Base-by-base conservation (phyloP, 768 basidiomycete genomes). In the Hypsizygus marmoreus region DNA sequence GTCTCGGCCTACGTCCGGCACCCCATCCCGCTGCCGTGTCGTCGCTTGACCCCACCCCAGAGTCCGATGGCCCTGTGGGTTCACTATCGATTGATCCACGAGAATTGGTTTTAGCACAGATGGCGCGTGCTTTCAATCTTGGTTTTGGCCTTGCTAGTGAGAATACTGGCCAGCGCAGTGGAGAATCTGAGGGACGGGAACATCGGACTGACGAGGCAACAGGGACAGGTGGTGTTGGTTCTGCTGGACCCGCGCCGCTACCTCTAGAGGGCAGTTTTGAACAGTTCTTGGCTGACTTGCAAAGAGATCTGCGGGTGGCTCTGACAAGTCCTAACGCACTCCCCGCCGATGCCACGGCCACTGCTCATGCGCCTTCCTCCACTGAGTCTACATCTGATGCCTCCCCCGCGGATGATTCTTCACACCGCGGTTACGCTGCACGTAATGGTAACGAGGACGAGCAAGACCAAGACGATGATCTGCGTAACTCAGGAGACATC, bases 81-180 rank as follows among this genome's bases (percentile, higher is more conserved):
- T 16, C 51, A 10, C 20, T 34, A 23, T n/a, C 43, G n/a, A 61
- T 67, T 34, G 79, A 87, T 60, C 79, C 85, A 41, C 63, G 87
- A 32, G 83, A 88, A 54, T 65, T 81, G 35, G 86, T 91, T 77
- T 72, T 91, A 37, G 80, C 84, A 1, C 88, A 91, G 62, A 89
- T 90, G 85, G 85, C 86, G 19, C 72, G 88, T 22, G 88, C 86
- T 7, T 86, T 91, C 57, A 86, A 88, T 54, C 69, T 86, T 35
- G 87, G 87, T 10, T 71, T 91, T 17, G 80, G 81, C 4, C 59
- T 81, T 44, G 67, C 64, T 37, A 61, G 56, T 3, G 55, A 65
- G 25, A 51, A 50, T 34, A 46, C 55, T 39, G 34, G 52, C 30
- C 26, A 16, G 30, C 32, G 43, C 19, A 25, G 17, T 45, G 12